A percentile compares a stretch with the other conserved stretches of the same genome.
Evolutionary conservation across 805 yeast genomes (phyloP).

Genomic region (Teunomyces atbi): DNA sequence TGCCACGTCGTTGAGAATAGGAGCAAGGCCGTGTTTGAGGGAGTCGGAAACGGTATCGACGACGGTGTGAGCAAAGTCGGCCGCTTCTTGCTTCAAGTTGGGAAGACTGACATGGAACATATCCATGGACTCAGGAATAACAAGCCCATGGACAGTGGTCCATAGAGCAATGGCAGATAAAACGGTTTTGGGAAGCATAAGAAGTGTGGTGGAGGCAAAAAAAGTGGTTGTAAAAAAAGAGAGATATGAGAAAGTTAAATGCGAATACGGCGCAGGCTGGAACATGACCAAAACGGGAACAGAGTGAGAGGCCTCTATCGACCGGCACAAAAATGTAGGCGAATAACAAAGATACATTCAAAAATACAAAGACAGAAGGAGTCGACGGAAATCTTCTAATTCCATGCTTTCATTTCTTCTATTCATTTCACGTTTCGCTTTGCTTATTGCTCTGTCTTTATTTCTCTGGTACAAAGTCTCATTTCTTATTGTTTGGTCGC

Average conservation of each 20-base stretch:
- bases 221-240: background rate
- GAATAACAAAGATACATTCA: too few species aligned
- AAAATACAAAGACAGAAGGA: too few species aligned
- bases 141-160: conserved; percentile 3
- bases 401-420: too few species aligned
- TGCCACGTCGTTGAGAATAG: conserved; percentile 5
- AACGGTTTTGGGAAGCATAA: background rate
- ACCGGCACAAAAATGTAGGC: too few species aligned
- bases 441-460: too few species aligned
- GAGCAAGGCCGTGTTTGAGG: conserved; percentile 4
- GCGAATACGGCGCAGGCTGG: background rate
- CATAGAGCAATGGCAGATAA: conserved; percentile 3
- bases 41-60: background rate
- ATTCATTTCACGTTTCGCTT: too few species aligned
- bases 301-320: too few species aligned
- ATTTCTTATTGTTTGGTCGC: too few species aligned
- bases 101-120: background rate
- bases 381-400: too few species aligned
- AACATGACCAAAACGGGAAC: background rate
- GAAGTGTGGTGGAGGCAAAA: conserved; percentile 1
- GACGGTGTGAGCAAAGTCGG: conserved; percentile 1
- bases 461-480: too few species aligned
- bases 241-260: background rate
- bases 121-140: background rate
- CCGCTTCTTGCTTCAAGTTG: background rate